A percentile compares a stretch with the other conserved stretches of the same genome.
Evolutionary conservation across 345 rosid genomes (phyloP).

Genomic region (Cardiospermum halicacabum): DNA sequence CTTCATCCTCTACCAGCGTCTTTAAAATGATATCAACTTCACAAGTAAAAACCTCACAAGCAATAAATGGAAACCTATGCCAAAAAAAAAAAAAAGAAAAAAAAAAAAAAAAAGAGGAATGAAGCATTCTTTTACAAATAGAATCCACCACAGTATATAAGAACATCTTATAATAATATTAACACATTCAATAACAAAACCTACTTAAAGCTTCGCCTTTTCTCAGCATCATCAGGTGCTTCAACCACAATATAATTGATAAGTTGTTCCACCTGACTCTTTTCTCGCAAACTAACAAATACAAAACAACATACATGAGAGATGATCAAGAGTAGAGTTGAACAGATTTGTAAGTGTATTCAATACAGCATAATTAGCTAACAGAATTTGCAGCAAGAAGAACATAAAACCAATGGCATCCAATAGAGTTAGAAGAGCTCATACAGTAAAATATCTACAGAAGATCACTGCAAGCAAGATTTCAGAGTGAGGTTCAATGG

Average conservation of each 20-base stretch:
- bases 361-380: not conserved
- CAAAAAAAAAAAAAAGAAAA: too few species aligned
- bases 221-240: constrained; percentile 68
- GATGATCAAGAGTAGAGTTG: constrained; percentile 1
- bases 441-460: not conserved
- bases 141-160: not conserved
- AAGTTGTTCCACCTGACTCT: constrained; percentile 72
- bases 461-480: not conserved
- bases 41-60: constrained; percentile 91
- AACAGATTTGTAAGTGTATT: not conserved
- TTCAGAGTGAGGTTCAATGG: not conserved
- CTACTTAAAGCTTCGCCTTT: constrained; percentile 69
- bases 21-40: constrained; percentile 88
- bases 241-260: constrained; percentile 73
- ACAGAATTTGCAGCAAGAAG: not conserved
- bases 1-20: constrained; percentile 88
- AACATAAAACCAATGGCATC: not conserved
- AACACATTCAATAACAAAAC: constrained; percentile 15
- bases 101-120: too few species aligned
- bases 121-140: not conserved
- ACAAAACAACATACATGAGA: constrained; percentile 7
- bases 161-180: constrained; percentile 9
- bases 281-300: constrained; percentile 79
- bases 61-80: constrained; percentile 80
- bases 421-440: not conserved